Conservation (phyloP, 805 yeast genomes). For the Ogataea wickerhamii region DNA sequence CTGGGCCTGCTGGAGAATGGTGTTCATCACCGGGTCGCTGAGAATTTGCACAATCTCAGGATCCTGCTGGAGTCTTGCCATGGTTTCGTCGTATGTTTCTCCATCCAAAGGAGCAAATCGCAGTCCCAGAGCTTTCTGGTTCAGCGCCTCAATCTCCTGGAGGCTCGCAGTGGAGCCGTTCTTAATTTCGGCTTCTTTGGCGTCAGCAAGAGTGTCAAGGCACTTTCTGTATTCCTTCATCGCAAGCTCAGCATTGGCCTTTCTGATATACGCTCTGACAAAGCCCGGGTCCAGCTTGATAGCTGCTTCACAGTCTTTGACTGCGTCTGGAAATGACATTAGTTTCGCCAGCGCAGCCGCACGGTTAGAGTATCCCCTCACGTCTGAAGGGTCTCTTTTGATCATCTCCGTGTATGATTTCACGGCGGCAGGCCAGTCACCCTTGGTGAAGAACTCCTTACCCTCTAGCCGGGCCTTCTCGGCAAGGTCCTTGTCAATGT, state of each 20-base stretch:
- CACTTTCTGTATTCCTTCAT: conserved; percentile 82
- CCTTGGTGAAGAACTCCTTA: conserved; percentile 80
- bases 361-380: conserved; percentile 95
- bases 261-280: conserved; percentile 93
- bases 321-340: conserved; percentile 96
- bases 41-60: conserved; percentile 90
- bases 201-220: conserved; percentile 74
- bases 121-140: conserved; percentile 69
- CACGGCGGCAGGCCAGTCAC: conserved; percentile 96
- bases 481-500: conserved; percentile 86
- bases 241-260: conserved; percentile 90
- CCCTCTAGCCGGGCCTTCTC: conserved; percentile 94
- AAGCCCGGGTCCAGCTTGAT: conserved; percentile 84
- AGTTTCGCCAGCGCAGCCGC: conserved; percentile 95
- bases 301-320: conserved; percentile 87
- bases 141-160: conserved; percentile 78
- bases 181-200: conserved; percentile 70
- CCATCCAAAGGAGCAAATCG: conserved; percentile 81
- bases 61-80: conserved; percentile 85
- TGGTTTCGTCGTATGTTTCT: conserved; percentile 91
- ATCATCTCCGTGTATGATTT: conserved; percentile 93
- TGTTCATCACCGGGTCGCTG: conserved; percentile 95
- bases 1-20: conserved; percentile 89
- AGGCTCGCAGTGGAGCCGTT: conserved; percentile 51
- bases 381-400: conserved; percentile 95